Percentiles rank a stretch among this genome's conserved stretches.
Evolutionary conservation across 352 stramenopile genomes (phyloP).

Genomic region (Phytopythium aichiense): DNA sequence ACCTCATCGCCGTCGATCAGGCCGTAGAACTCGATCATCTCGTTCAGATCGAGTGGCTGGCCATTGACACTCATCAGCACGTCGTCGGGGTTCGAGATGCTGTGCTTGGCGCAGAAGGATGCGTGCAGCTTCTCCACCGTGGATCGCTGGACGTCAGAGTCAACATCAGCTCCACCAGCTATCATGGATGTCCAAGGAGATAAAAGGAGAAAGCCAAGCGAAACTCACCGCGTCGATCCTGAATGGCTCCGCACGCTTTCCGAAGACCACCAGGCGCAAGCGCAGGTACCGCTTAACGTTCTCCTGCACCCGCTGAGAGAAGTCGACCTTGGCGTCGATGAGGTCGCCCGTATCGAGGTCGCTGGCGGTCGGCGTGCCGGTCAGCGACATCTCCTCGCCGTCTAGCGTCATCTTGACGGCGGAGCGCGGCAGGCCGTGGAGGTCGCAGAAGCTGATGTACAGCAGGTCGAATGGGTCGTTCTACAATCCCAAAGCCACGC

Average conservation of each 20-base stretch:
- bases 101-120: constrained; percentile 61
- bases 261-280: constrained; percentile 47
- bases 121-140: constrained; percentile 57
- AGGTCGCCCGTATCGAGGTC: constrained; percentile 60
- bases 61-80: constrained; percentile 50
- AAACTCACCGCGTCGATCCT: constrained; percentile 57
- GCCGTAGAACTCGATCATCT: constrained; percentile 45
- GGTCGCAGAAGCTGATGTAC: constrained; percentile 59
- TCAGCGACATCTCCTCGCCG: constrained; percentile 30
- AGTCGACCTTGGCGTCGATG: constrained; percentile 75
- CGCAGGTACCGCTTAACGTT: constrained; percentile 59
- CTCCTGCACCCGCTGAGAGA: constrained; percentile 36
- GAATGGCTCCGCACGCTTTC: constrained; percentile 52
- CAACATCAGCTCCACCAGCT: neutral
- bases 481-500: constrained; percentile 16
- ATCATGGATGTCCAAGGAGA: neutral
- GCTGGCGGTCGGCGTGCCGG: constrained; percentile 20
- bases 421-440: constrained; percentile 50
- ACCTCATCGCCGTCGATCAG: constrained; percentile 65
- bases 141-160: constrained; percentile 19
- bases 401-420: constrained; percentile 65
- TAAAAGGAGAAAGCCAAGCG: neutral
- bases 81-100: constrained; percentile 37
- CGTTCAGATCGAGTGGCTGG: constrained; percentile 30
- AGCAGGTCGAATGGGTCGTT: constrained; percentile 61